Evolutionary conservation across 345 rosid species (phyloP).

Genomic region (Populus deltoides): DNA sequence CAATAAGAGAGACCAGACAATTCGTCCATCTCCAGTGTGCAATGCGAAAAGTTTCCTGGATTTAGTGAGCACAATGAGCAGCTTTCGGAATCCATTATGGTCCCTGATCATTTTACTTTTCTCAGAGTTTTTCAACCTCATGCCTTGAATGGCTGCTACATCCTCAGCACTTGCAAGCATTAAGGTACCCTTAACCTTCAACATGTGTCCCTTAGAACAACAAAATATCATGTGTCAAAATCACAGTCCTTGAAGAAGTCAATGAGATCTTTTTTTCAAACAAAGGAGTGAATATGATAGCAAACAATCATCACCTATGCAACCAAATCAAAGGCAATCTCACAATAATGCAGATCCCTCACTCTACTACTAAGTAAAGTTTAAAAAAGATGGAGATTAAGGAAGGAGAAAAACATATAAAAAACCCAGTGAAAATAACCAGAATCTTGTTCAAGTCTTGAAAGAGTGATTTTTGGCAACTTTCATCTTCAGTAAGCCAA

Average conservation of each 20-base stretch:
- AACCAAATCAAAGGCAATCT: neutral
- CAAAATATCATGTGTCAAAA: slow-evolving; percentile 26
- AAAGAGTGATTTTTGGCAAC: neutral
- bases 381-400: neutral
- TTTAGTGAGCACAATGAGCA: slow-evolving; percentile 76
- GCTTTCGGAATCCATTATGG: slow-evolving; percentile 95
- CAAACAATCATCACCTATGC: neutral
- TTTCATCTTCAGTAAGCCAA: slow-evolving; percentile 1
- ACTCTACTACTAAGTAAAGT: neutral
- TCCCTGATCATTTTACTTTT: slow-evolving; percentile 95
- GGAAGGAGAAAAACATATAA: neutral
- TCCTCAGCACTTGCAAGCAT: slow-evolving; percentile 97
- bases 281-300: neutral
- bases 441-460: neutral
- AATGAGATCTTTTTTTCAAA: neutral
- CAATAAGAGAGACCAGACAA: slow-evolving; percentile 86
- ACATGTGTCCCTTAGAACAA: slow-evolving; percentile 68
- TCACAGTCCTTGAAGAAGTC: slow-evolving; percentile 3
- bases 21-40: slow-evolving; percentile 93
- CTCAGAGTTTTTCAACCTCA: slow-evolving; percentile 83
- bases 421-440: neutral
- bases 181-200: slow-evolving; percentile 89
- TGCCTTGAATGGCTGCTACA: slow-evolving; percentile 72
- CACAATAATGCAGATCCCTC: neutral
- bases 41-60: slow-evolving; percentile 86